These are phyloP conservation scores for Geranium brycei DNA, from an alignment of 345 rosid genomes.

Conservation along the genomic window DNA sequence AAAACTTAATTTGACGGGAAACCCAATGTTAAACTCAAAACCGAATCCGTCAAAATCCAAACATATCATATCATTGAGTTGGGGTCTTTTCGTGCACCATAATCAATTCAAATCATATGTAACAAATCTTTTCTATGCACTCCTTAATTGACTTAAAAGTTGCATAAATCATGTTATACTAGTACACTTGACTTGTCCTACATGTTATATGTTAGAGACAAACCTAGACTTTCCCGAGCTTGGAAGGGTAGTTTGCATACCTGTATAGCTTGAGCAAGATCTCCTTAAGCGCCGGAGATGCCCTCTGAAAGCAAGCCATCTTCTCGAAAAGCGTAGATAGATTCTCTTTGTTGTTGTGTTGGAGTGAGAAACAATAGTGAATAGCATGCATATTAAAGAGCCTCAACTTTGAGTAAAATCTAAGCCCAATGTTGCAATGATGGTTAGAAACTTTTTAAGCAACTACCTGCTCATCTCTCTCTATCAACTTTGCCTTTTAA, in stretches of 20 bases:
- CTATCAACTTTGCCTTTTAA: background rate
- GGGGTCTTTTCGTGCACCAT: too few species aligned
- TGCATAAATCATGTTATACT: background rate
- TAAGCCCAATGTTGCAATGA: constrained; percentile 19
- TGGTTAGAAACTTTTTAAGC: constrained; percentile 24
- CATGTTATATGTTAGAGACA: background rate
- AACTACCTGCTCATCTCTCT: constrained; percentile 9
- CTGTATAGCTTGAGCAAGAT: constrained; percentile 30
- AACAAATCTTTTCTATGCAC: background rate
- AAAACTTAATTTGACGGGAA: too few species aligned
- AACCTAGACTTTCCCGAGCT: background rate
- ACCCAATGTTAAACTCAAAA: too few species aligned
- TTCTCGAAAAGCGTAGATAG: constrained; percentile 5
- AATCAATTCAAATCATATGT: too few species aligned
- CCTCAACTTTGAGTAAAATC: constrained; percentile 14
- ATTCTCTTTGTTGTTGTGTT: background rate
- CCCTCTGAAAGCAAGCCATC: constrained; percentile 38
- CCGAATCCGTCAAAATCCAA: too few species aligned
- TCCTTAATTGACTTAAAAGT: background rate
- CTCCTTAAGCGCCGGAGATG: constrained; percentile 43
- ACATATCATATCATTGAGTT: too few species aligned
- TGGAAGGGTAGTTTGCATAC: constrained; percentile 11
- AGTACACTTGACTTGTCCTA: background rate
- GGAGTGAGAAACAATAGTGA: background rate
- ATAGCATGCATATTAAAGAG: background rate